phyloP scores from a whole-genome alignment of 371 early-diverging fungal species.

The Zychaea mexicana region DNA sequence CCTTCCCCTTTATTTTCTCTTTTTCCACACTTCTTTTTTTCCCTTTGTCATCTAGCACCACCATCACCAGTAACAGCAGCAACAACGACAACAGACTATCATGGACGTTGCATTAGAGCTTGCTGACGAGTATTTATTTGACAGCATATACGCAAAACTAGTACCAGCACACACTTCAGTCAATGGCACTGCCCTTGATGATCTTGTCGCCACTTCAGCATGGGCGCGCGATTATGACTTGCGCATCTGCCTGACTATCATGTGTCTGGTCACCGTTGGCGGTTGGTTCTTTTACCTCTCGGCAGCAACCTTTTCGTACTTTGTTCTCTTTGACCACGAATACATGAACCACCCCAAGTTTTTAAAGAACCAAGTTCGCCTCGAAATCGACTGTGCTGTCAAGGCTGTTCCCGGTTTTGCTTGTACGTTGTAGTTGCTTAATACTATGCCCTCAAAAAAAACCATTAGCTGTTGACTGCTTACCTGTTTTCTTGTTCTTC shows the following conservation, averaged over 20 bases:
- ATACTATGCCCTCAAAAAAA: no score
- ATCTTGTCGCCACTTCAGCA: slow-evolving; percentile 13
- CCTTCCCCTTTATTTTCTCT: neutral
- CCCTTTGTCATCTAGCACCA: no score
- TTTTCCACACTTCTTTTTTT: neutral
- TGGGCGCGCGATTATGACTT: slow-evolving; percentile 63
- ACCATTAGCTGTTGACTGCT: no score
- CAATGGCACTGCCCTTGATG: slow-evolving; percentile 9
- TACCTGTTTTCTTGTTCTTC: neutral
- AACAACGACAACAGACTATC: neutral
- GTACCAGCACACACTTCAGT: slow-evolving; percentile 34
- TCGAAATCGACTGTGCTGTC: slow-evolving; percentile 83
- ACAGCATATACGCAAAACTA: slow-evolving; percentile 52
- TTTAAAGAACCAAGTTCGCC: slow-evolving; percentile 83
- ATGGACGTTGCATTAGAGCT: slow-evolving; percentile 79
- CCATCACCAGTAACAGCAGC: no score
- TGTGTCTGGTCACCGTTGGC: slow-evolving; percentile 69
- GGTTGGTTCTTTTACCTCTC: slow-evolving; percentile 80
- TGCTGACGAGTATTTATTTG: slow-evolving; percentile 62
- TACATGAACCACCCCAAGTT: slow-evolving; percentile 92
- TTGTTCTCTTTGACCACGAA: slow-evolving; percentile 83
- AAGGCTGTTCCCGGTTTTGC: slow-evolving; percentile 81
- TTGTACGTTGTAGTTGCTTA: slow-evolving; percentile 23
- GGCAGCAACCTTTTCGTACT: slow-evolving; percentile 77
- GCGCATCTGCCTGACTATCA: slow-evolving; percentile 75